A percentile compares a stretch with the other conserved stretches of the same genome.
These are phyloP conservation scores for Isatis lusitanica DNA, from an alignment of 441 rosid species.

Conservation along the genomic window DNA sequence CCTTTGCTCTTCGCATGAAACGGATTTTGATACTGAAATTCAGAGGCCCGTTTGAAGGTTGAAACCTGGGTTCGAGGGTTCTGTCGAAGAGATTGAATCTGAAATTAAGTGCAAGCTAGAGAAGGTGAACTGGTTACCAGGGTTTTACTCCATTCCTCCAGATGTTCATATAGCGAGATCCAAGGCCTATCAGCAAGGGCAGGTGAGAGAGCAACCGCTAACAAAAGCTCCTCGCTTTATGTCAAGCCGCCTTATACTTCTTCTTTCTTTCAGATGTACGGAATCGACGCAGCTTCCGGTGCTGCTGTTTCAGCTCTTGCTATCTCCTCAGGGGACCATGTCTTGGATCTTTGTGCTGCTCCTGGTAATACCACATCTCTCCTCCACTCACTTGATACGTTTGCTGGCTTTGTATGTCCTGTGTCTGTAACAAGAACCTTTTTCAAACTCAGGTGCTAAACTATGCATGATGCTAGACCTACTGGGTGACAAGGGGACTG, in stretches of 20 bases:
- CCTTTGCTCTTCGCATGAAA: background rate
- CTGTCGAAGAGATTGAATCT: slow-evolving; percentile 53
- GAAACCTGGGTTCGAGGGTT: slow-evolving; percentile 65
- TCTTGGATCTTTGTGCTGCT: slow-evolving; percentile 91
- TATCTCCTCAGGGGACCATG: slow-evolving; percentile 75
- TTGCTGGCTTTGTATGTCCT: background rate
- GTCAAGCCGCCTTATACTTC: background rate
- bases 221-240: background rate
- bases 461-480: slow-evolving; percentile 81
- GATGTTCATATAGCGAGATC: slow-evolving; percentile 71
- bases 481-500: slow-evolving; percentile 71
- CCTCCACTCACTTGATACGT: background rate
- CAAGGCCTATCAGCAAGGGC: slow-evolving; percentile 69
- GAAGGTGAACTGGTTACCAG: slow-evolving; percentile 66
- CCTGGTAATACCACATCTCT: slow-evolving; percentile 51
- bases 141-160: slow-evolving; percentile 78
- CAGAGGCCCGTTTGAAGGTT: slow-evolving; percentile 43
- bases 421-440: background rate
- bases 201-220: slow-evolving; percentile 40
- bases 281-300: slow-evolving; percentile 91
- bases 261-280: slow-evolving; percentile 57
- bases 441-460: slow-evolving; percentile 72
- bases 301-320: slow-evolving; percentile 77
- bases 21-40: background rate
- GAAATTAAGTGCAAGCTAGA: slow-evolving; percentile 67